Evolutionary conservation across 2,329 filamentous ascomycete genomes (phyloP).

Genomic region (Scedosporium boydii): DNA sequence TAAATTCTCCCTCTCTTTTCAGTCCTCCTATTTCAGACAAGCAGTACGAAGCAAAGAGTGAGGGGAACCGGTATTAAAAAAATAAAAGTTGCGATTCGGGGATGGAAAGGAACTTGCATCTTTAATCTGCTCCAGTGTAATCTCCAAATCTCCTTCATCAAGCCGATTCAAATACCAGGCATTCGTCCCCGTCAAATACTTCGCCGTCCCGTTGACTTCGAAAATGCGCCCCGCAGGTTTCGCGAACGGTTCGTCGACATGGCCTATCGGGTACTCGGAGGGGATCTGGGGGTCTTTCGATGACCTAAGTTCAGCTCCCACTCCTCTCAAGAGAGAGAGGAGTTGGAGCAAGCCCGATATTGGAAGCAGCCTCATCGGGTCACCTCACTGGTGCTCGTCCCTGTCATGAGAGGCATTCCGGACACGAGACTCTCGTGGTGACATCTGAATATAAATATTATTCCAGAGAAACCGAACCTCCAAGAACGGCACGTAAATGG

Average conservation of each 20-base stretch:
- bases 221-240: background rate
- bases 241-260: conserved; percentile 2
- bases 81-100: background rate
- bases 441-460: background rate
- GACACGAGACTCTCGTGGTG: background rate
- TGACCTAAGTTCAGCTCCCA: background rate
- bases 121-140: background rate
- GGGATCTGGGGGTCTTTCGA: background rate
- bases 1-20: background rate
- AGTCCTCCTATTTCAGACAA: background rate
- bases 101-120: background rate
- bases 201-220: background rate
- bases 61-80: background rate
- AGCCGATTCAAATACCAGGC: conserved; percentile 5
- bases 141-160: background rate
- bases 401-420: background rate
- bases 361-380: background rate
- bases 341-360: background rate
- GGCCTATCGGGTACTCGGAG: conserved; percentile 1
- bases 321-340: background rate
- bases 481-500: background rate
- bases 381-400: background rate
- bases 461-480: background rate
- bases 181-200: conserved; percentile 1
- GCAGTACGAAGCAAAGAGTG: too few species aligned